Conservation (phyloP, 2,329 filamentous ascomycete species). For the Sporothrix phasma region DNA sequence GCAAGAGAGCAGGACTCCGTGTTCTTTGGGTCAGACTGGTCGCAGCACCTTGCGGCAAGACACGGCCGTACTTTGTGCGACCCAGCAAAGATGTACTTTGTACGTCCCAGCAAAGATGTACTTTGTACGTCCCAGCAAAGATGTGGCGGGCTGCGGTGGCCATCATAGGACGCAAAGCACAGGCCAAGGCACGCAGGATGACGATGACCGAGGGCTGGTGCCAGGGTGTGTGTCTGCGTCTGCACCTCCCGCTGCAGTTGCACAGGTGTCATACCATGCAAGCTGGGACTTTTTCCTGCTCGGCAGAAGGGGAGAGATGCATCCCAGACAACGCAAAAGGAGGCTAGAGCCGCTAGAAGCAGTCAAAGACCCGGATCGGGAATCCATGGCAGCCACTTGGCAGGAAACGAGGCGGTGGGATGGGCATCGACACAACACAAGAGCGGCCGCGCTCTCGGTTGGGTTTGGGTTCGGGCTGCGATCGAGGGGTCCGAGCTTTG, state of each 20-base stretch:
- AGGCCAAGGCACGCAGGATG: slow-evolving; percentile 1
- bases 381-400: background rate
- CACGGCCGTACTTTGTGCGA: background rate
- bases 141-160: background rate
- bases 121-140: background rate
- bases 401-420: background rate
- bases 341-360: background rate
- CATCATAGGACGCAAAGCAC: background rate
- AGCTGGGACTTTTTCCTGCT: background rate
- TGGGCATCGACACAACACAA: background rate
- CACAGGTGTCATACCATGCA: slow-evolving; percentile 1
- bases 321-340: background rate
- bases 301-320: background rate
- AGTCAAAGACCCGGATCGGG: background rate
- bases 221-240: background rate
- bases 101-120: background rate
- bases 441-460: background rate
- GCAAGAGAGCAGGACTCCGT: slow-evolving; percentile 3
- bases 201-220: background rate
- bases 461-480: background rate
- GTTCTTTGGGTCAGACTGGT: background rate
- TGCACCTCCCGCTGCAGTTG: background rate
- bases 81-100: background rate
- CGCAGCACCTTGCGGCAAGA: slow-evolving; percentile 1
- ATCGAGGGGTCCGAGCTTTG: background rate